Conservation (phyloP, 169 alveolate genomes). For the Plasmodium berghei region DNA sequence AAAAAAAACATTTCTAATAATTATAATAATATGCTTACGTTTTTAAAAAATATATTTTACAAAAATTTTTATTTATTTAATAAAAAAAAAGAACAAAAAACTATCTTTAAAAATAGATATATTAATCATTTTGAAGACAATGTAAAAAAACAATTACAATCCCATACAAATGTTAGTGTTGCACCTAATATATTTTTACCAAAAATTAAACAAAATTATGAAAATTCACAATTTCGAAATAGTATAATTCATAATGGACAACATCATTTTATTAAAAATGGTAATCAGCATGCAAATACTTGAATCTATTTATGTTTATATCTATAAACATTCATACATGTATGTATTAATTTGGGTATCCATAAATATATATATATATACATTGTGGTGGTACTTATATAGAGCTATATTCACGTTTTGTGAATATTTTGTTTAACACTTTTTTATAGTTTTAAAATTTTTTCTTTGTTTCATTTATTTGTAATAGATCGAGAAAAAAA, state of each 20-base stretch:
- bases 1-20: slow-evolving; percentile 13
- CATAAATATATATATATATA: too few relatives aligned
- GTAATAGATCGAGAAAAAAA: neutral
- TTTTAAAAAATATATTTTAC: slow-evolving; percentile 18
- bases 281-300: too few relatives aligned
- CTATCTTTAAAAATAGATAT: neutral
- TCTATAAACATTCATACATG: too few relatives aligned
- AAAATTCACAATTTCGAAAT: neutral
- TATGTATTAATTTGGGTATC: too few relatives aligned
- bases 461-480: neutral
- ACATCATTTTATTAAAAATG: too few relatives aligned
- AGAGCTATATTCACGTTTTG: too few relatives aligned
- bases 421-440: neutral
- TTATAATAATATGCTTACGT: slow-evolving; percentile 4
- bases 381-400: too few relatives aligned
- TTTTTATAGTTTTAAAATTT: neutral
- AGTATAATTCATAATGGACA: too few relatives aligned
- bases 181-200: neutral
- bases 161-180: neutral
- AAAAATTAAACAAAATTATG: neutral
- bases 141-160: neutral
- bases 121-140: neutral
- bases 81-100: slow-evolving; percentile 8
- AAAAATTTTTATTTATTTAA: slow-evolving; percentile 8
- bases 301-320: too few relatives aligned